Conservation (phyloP, 306 rosid species). For the Quercus gilva region DNA sequence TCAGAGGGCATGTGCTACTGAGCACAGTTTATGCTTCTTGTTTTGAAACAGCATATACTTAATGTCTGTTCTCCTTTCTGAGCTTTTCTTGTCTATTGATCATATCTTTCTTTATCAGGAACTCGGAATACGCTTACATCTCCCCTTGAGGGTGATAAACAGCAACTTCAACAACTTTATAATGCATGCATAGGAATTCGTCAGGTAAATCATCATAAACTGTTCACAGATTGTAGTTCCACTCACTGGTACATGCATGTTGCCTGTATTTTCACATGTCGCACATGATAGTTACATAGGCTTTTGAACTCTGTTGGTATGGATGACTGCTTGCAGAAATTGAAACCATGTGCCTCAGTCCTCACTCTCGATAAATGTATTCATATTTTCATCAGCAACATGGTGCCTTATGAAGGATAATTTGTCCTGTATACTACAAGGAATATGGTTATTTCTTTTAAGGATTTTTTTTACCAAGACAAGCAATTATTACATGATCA, state of each 20-base stretch:
- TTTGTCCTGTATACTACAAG: not conserved
- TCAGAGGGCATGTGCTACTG: not conserved
- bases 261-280: not conserved
- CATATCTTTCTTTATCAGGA: constrained; percentile 6
- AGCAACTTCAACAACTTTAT: constrained; percentile 4
- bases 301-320: not conserved
- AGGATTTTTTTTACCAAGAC: not conserved
- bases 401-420: not conserved
- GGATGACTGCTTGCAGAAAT: not conserved
- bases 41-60: not conserved
- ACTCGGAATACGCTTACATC: constrained; percentile 4
- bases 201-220: not conserved
- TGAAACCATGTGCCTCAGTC: not conserved
- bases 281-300: not conserved
- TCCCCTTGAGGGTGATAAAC: not conserved
- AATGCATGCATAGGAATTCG: constrained; percentile 6
- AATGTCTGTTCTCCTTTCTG: not conserved
- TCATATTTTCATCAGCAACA: not conserved
- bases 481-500: not conserved
- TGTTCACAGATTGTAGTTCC: not conserved
- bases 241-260: not conserved
- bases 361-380: not conserved
- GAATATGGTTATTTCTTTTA: not conserved
- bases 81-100: not conserved
- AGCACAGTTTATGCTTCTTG: not conserved